A percentile compares a stretch with the other conserved stretches of the same genome.
These are phyloP conservation scores for Termitomyces sp. DNA, from an alignment of 768 basidiomycete genomes.

Conservation along the genomic window DNA sequence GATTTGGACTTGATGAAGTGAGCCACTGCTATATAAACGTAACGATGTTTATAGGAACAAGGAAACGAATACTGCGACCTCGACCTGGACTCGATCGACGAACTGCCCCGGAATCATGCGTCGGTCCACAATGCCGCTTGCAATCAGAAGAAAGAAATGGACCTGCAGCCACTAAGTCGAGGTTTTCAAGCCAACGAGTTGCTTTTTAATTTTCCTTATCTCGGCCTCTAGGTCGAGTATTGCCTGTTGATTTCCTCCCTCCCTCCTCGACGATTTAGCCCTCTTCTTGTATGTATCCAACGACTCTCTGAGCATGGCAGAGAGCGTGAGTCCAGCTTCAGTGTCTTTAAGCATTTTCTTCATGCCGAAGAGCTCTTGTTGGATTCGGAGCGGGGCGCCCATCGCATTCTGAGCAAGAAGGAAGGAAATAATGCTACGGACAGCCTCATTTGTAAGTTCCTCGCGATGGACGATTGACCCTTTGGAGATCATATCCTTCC, in stretches of 20 bases:
- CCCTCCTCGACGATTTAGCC: neutral
- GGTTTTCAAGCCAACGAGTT: neutral
- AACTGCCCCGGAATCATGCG: no score
- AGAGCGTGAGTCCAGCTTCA: conserved; percentile 8
- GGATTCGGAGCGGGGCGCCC: neutral
- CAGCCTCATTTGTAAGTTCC: neutral
- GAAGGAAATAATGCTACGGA: neutral
- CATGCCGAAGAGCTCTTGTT: conserved; percentile 5
- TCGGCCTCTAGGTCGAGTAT: neutral
- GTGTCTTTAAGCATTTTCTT: conserved; percentile 6
- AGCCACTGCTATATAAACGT: no score
- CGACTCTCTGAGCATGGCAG: conserved; percentile 11
- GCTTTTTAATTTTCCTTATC: neutral
- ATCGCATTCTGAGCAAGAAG: neutral
- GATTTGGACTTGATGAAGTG: no score
- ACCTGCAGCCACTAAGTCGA: no score
- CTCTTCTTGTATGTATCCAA: neutral
- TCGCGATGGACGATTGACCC: conserved; percentile 7
- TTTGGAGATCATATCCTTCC: conserved; percentile 6
- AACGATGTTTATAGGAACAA: no score
- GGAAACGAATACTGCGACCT: no score
- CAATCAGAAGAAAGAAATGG: no score
- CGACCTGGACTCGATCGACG: no score
- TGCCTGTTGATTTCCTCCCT: neutral
- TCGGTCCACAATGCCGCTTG: no score